Base-by-base conservation (phyloP, 2,329 filamentous ascomycete genomes). In the Botrytis pseudocinerea region DNA sequence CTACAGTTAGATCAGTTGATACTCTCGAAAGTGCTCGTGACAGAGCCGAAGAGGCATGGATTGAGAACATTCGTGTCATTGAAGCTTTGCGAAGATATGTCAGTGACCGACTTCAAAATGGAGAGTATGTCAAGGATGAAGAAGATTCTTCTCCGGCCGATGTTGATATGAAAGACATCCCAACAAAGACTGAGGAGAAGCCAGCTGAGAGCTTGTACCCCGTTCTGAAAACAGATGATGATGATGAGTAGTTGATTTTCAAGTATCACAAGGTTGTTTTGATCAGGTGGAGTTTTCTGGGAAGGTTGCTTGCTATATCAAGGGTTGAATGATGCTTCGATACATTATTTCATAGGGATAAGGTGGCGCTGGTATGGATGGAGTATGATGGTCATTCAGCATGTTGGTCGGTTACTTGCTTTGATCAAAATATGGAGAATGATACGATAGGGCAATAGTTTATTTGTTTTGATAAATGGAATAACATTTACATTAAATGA, bases 21-120 rank as follows among this genome's bases (percentile, higher is more conserved):
- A 81, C 80, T 4, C 86, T 85, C 74, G 85, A 85, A 2, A 83
- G 84, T 54, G 84, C 85, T 60, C 85, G 85, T 72, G 87, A 89
- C 78, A 86, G 87, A 40, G 88, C 90, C 78, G 86, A 91, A 79
- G 89, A 91, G 78, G 84, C 85, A 72, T 91, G 89, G 89, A 82
- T 91, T 20, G 88, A 90, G 81, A 90, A 91, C 79, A 87, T 91
- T 80, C 88, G 89, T 51, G 85, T 88, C 69, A 89, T 91, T 70
- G 90, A 91, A 82, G 86, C 84, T 61, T 85, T 92, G 54, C 85
- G 89, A 57, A 85, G 87, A 75, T 87, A 88, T 74, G 84, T 92
- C 70, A 85, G 84, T 64, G 83, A 87, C 18, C 86, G 89, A 46
- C 84, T 91, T n/a, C 84, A 88, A 72, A 84, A 84, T 48, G 84